Conservation (phyloP, 1,284 basidiomycete species). For the Phylloporus gajari region DNA sequence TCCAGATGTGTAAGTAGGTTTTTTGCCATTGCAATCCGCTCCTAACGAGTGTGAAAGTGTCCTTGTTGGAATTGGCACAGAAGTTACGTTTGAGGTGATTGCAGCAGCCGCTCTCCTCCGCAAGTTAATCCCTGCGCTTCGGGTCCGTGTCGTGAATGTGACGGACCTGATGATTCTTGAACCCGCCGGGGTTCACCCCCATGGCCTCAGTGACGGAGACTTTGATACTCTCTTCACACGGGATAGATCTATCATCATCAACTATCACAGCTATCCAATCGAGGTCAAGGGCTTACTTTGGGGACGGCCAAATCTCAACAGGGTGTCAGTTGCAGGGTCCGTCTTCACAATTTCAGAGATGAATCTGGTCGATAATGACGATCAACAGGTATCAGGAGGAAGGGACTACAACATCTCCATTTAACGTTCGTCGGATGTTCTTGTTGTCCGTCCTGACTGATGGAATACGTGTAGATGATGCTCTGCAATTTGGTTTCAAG, state of each 20-base stretch:
- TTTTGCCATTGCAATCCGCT: background rate
- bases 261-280: conserved; percentile 86
- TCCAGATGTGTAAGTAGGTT: conserved; percentile 68
- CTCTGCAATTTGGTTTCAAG: conserved; percentile 71
- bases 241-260: conserved; percentile 78
- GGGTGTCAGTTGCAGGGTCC: conserved; percentile 65
- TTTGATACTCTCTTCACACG: conserved; percentile 79
- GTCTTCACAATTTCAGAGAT: conserved; percentile 43
- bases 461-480: conserved; percentile 65
- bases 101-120: conserved; percentile 81
- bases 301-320: conserved; percentile 60
- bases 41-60: conserved; percentile 54
- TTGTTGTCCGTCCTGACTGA: conserved; percentile 12
- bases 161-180: conserved; percentile 86
- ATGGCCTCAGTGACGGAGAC: conserved; percentile 71
- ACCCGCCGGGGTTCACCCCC: conserved; percentile 75
- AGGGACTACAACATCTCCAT: conserved; percentile 75
- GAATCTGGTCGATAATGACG: conserved; percentile 52
- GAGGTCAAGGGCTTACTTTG: conserved; percentile 73
- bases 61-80: conserved; percentile 79
- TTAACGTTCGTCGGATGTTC: conserved; percentile 57
- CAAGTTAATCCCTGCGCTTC: conserved; percentile 68
- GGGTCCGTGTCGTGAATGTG: conserved; percentile 84
- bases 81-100: conserved; percentile 81
- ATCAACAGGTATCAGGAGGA: conserved; percentile 73